Conservation (phyloP, 345 rosid genomes). For the Rhodomyrtus tomentosa region DNA sequence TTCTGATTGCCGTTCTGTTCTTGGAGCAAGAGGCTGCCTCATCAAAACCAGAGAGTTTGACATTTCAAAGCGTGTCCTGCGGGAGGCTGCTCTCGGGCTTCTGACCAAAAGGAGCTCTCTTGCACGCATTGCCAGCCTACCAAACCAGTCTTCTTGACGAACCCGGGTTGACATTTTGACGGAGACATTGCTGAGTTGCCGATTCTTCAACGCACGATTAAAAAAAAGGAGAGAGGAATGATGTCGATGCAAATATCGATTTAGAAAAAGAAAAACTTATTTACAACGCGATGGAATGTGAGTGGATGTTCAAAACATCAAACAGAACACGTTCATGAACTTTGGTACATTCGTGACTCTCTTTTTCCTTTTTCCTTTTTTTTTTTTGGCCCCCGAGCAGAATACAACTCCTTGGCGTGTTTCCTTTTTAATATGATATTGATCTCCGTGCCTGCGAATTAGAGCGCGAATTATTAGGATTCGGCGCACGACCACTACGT, state of each 20-base stretch:
- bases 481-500: accelerated
- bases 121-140: background rate
- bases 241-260: background rate
- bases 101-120: background rate
- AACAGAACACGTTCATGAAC: background rate
- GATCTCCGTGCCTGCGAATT: too few relatives aligned
- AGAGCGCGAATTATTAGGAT: too few relatives aligned
- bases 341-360: too few relatives aligned
- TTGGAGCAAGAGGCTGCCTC: background rate
- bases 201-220: background rate
- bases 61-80: background rate
- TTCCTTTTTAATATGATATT: too few relatives aligned
- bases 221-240: background rate
- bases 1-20: background rate
- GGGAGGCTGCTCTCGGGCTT: background rate
- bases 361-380: too few relatives aligned
- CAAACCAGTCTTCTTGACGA: background rate
- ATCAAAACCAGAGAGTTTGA: background rate
- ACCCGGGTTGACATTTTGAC: background rate
- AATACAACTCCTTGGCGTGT: too few relatives aligned
- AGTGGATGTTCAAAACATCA: background rate
- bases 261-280: background rate
- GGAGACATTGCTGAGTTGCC: background rate
- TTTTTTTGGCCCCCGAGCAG: too few relatives aligned
- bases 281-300: background rate